Conservation (phyloP, 495 filamentous ascomycete genomes). For the Hypoxylon rickii region DNA sequence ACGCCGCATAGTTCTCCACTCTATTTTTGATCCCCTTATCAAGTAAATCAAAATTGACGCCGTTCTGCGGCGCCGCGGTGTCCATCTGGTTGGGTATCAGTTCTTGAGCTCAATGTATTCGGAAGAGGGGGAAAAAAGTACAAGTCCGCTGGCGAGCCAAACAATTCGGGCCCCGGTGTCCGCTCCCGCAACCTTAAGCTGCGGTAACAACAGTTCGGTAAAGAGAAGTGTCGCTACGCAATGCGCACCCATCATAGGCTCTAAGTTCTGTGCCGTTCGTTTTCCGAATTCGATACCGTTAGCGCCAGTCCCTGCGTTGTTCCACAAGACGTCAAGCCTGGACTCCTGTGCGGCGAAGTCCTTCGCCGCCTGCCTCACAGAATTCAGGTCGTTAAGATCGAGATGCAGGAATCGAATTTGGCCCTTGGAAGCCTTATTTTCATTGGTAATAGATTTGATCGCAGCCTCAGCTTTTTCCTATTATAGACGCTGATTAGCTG, state of each 20-base stretch:
- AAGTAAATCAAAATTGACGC: slow-evolving; percentile 40
- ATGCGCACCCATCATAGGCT: slow-evolving; percentile 45
- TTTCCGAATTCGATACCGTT: slow-evolving; percentile 35
- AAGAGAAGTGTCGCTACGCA: slow-evolving; percentile 43
- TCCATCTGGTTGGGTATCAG: slow-evolving; percentile 25
- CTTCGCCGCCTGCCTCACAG: slow-evolving; percentile 31
- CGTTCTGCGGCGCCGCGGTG: slow-evolving; percentile 36
- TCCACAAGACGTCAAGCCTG: slow-evolving; percentile 35
- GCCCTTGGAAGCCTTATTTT: background rate
- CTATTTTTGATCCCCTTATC: slow-evolving; percentile 21
- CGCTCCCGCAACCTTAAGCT: slow-evolving; percentile 20
- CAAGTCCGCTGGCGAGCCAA: slow-evolving; percentile 47
- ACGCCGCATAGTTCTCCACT: slow-evolving; percentile 43
- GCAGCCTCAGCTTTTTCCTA: slow-evolving; percentile 2
- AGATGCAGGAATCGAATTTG: slow-evolving; percentile 28
- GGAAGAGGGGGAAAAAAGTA: too few relatives aligned
- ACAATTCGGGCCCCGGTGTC: background rate
- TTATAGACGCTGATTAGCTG: background rate
- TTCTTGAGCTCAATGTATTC: too few relatives aligned
- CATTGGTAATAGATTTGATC: background rate
- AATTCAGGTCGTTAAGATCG: slow-evolving; percentile 35
- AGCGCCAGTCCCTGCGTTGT: slow-evolving; percentile 45
- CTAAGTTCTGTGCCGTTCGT: slow-evolving; percentile 42
- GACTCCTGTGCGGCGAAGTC: slow-evolving; percentile 32
- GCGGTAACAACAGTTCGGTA: slow-evolving; percentile 47